Percentiles rank a stretch among this genome's conserved stretches.
Evolutionary conservation across 2,329 filamentous ascomycete species (phyloP).

Genomic region (Botrytis sinoallii): DNA sequence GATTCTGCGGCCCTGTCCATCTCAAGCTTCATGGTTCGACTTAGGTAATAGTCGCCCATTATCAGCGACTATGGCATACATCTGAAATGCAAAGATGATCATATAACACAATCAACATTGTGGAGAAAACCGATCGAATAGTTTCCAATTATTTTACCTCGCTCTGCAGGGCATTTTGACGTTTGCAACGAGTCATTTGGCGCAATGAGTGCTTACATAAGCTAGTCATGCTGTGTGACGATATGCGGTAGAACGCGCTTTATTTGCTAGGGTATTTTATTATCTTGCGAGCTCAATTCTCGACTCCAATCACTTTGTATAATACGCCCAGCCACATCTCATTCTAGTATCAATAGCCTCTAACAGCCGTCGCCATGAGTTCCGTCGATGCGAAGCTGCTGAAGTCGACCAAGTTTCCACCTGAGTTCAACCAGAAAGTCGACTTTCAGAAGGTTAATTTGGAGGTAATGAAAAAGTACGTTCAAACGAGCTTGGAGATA

Average conservation of each 20-base stretch:
- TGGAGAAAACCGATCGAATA: neutral
- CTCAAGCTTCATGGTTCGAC: neutral
- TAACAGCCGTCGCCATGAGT: conserved; percentile 53
- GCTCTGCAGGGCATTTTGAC: neutral
- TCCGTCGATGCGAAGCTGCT: conserved; percentile 86
- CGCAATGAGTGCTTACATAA: neutral
- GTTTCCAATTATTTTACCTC: neutral
- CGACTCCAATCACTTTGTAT: neutral
- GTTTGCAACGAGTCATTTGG: neutral
- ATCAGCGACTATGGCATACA: neutral
- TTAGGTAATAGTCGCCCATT: neutral
- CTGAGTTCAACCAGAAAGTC: conserved; percentile 91
- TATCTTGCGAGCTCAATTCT: neutral
- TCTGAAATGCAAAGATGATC: neutral
- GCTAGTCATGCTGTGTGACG: conserved; percentile 8
- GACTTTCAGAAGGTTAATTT: conserved; percentile 97
- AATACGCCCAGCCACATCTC: neutral
- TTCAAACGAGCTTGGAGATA: conserved; percentile 27
- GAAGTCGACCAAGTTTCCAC: conserved; percentile 87
- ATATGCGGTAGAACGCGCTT: conserved; percentile 1
- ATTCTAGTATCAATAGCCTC: neutral
- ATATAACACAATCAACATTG: neutral
- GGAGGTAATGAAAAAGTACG: conserved; percentile 95
- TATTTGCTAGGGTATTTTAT: neutral
- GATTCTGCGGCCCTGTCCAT: neutral